Base-by-base conservation (phyloP, 2,329 filamentous ascomycete species). In the Cercospora sp. region DNA sequence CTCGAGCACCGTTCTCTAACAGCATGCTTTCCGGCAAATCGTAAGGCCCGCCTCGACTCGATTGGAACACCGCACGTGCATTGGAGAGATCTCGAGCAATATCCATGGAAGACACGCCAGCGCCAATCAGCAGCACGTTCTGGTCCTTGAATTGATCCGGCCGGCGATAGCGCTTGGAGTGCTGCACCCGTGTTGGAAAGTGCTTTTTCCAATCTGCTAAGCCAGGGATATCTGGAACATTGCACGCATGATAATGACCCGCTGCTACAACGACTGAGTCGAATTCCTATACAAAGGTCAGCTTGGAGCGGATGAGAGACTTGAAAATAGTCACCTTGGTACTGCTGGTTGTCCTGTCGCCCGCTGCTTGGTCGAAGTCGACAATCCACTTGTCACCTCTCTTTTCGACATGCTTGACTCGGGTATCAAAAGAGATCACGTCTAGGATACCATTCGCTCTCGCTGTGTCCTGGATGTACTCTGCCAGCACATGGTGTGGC, bases 391-490 rank as follows among this genome's bases (percentile, higher is more conserved):
- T 78, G 0, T 69, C 76, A 0, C 76, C 78, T 0, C 77, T 74
- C 73, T 90, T 90, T 1, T 72, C 68, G 0, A 85, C 73, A 3
- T 80, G 77, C 68, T 85, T 85, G 0, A 91, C 89, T n/a, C 86
- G 80, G 0, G 89, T 90, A 55, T 88, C 80, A 72, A 87, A 90
- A 0, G 79, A 73, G 0, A 87, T 87, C 8, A 82, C 73, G 0
- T 80, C 75, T 2, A 86, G 76, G 0, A 90, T 84, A 0, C 84
- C 84, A 1, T 84, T 82, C 1, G 81, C 77, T 0, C 71, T 70
- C 0, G 88, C 84, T 0, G 88, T 85, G n/a, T 84, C 82, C 68
- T 89, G 85, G 4, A 91, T 84, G 72, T 91, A 91, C 1, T 84
- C 79, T 36, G 84, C 84, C 8, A 91, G 78, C 0, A 85, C 81